Evolutionary conservation across 2,329 filamentous ascomycete species (phyloP), one percentile per base, ranked within the genome.

Genomic region (Mollisiaceae sp.): DNA sequence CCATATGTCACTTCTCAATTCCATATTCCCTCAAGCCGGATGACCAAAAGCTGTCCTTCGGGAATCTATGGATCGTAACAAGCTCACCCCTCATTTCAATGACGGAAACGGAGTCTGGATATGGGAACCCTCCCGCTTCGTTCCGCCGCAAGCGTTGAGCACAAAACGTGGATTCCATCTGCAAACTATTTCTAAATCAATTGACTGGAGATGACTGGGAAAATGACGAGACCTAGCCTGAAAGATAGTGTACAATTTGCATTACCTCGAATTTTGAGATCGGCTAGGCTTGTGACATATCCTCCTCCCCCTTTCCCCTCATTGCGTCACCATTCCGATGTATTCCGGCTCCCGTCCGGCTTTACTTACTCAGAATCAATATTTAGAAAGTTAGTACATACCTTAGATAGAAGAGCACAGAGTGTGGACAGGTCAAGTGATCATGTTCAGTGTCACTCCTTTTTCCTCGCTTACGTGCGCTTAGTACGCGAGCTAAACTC

Each of bases 91-190:
- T 35, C 50, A 35, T 54, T 32, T 18, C 24, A 18, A 54, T 54
- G 12, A 32, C 50, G 50, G 50, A 9, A 54, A 18, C 15, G 24
- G 14, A 15, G 27, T 32, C 50, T 35, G 1, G 8, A 32, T 50
- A 35, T 27, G 6, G 11, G 4, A 32, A 54, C 18, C 9, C 8
- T 8, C 12, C 14, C 50, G 11, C 32, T 54, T 14, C 6, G 11
- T 35, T 35, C 3, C 50, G 22, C 15, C 24, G 32, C 50, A 27
- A 54, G 32, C 24, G 50, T 54, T n/a, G 22, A 54, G 45, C 27
- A 47, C 43, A 54, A 3, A 54, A 54, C 50, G 50, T 54, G 12
- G 50, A 54, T 54, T 18, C 50, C 50, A 54, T 54, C 50, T 54
- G 24, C 50, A 24, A 22, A 22, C n/a, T 22, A 24, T 27, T 27